phyloP scores from a whole-genome alignment of 1,139 yeast genomes.

The Saccharomyces pastorianus region DNA sequence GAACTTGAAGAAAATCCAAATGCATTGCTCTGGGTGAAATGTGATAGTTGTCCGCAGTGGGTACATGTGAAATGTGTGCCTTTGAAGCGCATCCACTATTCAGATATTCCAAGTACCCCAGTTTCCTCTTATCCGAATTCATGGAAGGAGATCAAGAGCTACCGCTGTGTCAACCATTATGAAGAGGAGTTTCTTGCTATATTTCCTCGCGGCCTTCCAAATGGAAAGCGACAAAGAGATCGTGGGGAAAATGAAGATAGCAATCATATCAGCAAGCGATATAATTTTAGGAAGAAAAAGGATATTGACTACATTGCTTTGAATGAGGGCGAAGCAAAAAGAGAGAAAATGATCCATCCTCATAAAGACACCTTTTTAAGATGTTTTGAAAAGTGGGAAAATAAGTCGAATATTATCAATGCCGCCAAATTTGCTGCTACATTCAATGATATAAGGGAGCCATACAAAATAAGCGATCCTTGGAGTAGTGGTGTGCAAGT shows the following conservation, averaged over 20 bases:
- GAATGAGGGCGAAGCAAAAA: slow-evolving; percentile 64
- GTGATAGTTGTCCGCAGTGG: slow-evolving; percentile 20
- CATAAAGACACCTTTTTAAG: slow-evolving; percentile 39
- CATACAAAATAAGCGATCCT: slow-evolving; percentile 34
- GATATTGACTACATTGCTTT: slow-evolving; percentile 72
- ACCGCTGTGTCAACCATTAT: slow-evolving; percentile 14
- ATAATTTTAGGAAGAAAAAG: slow-evolving; percentile 30
- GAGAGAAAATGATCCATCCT: slow-evolving; percentile 53
- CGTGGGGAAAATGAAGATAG: background rate
- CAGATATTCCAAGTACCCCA: slow-evolving; percentile 2
- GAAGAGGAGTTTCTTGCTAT: slow-evolving; percentile 4
- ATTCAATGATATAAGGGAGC: slow-evolving; percentile 33
- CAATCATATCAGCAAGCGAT: slow-evolving; percentile 9
- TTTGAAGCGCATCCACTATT: slow-evolving; percentile 7
- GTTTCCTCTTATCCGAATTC: slow-evolving; percentile 6
- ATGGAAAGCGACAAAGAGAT: slow-evolving; percentile 6
- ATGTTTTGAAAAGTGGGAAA: slow-evolving; percentile 17
- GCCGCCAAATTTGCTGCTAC: slow-evolving; percentile 35
- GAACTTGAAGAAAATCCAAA: slow-evolving; percentile 4
- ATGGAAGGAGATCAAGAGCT: slow-evolving; percentile 11
- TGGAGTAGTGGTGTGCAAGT: slow-evolving; percentile 35
- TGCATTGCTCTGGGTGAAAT: slow-evolving; percentile 17
- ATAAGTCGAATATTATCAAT: slow-evolving; percentile 19
- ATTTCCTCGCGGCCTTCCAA: background rate
- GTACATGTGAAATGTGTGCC: slow-evolving; percentile 19